These are phyloP conservation scores for Aschersonia sp. DNA, from an alignment of 2,329 filamentous ascomycete species.

Conservation along the genomic window DNA sequence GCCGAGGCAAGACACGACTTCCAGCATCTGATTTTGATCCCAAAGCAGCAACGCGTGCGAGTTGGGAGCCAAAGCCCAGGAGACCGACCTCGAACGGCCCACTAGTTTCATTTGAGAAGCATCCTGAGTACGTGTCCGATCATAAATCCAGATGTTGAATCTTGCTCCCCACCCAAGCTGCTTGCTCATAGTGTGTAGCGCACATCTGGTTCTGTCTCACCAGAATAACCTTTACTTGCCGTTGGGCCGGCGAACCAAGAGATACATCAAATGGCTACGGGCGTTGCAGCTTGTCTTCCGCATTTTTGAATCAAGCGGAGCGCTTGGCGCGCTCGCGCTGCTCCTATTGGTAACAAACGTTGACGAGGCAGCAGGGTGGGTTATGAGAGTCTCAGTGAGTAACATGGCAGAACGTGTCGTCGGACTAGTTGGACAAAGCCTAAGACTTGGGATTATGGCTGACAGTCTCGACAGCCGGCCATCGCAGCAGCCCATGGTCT, in stretches of 20 bases:
- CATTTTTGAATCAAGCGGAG: slow-evolving; percentile 50
- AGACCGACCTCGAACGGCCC: slow-evolving; percentile 59
- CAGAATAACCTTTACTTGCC: slow-evolving; percentile 45
- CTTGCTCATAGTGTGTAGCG: slow-evolving; percentile 4
- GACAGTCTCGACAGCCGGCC: slow-evolving; percentile 42
- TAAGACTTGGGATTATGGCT: not conserved
- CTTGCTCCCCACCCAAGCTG: not conserved
- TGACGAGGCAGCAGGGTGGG: slow-evolving; percentile 51
- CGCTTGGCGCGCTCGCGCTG: slow-evolving; percentile 56
- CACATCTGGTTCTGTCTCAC: slow-evolving; percentile 50
- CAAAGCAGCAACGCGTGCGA: slow-evolving; percentile 70
- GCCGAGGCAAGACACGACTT: slow-evolving; percentile 34
- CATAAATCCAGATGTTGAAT: not conserved
- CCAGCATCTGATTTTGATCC: slow-evolving; percentile 60
- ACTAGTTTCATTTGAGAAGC: slow-evolving; percentile 67
- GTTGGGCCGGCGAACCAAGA: slow-evolving; percentile 58
- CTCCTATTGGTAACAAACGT: slow-evolving; percentile 64
- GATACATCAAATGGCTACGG: slow-evolving; percentile 54
- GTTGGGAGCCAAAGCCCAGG: slow-evolving; percentile 48
- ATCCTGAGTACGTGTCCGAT: slow-evolving; percentile 58
- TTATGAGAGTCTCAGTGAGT: slow-evolving; percentile 63
- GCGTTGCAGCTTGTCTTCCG: slow-evolving; percentile 56
- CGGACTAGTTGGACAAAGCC: not conserved
- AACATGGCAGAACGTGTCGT: not conserved
- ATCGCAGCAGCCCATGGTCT: slow-evolving; percentile 55